Conservation (phyloP, 1,284 basidiomycete species). For the Cutaneotrichosporon mucoides region DNA sequence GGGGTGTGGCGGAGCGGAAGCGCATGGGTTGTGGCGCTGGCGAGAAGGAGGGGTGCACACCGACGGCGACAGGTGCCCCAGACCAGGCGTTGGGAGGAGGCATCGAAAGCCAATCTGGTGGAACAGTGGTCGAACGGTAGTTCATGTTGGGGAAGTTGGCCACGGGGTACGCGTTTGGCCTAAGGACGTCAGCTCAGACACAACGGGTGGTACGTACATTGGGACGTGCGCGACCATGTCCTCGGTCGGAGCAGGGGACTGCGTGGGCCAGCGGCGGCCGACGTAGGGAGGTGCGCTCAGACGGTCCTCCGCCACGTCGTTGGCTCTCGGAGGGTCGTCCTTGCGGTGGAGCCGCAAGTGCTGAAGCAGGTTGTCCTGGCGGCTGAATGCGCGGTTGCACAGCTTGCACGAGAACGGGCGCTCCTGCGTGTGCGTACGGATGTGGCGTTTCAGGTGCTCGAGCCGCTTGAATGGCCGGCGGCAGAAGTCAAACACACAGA, state of each 20-base stretch:
- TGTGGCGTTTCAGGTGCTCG: constrained; percentile 81
- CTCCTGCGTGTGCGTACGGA: constrained; percentile 85
- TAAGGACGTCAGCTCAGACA: neutral
- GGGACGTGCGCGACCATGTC: constrained; percentile 14
- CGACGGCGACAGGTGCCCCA: neutral
- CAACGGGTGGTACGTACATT: neutral
- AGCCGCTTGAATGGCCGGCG: constrained; percentile 78
- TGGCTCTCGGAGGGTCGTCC: constrained; percentile 23
- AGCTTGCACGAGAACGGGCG: constrained; percentile 68
- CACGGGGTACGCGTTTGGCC: constrained; percentile 7
- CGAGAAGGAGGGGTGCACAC: constrained; percentile 14
- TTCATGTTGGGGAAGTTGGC: constrained; percentile 11
- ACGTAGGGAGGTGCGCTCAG: constrained; percentile 18
- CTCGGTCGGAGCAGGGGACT: constrained; percentile 14
- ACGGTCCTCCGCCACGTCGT: constrained; percentile 17
- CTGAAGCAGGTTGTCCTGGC: constrained; percentile 78
- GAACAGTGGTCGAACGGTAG: constrained; percentile 23
- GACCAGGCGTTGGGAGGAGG: constrained; percentile 16
- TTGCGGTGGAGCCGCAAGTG: constrained; percentile 69
- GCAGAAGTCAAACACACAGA: constrained; percentile 51
- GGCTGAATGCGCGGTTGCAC: constrained; percentile 73
- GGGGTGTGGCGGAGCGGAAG: constrained; percentile 20
- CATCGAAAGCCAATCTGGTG: constrained; percentile 24
- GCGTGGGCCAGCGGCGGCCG: constrained; percentile 12
- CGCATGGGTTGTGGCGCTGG: constrained; percentile 18